Conservation (phyloP, 768 basidiomycete species). For the Gautieria morchelliformis region DNA sequence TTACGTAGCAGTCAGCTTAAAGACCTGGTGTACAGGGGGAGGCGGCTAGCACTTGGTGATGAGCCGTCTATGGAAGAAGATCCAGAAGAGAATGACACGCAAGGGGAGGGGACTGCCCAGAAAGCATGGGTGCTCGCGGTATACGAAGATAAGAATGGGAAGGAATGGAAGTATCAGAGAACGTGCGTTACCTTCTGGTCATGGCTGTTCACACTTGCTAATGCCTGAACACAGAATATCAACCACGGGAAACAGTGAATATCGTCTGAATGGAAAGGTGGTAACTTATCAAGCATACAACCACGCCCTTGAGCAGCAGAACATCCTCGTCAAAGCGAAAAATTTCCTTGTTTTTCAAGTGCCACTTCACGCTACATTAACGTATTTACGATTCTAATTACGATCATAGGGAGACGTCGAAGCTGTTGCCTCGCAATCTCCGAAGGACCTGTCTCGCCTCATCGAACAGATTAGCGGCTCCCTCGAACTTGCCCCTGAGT, state of each 20-base stretch:
- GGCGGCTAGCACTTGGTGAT: constrained; percentile 47
- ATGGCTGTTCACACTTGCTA: not conserved
- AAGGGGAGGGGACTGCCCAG: constrained; percentile 77
- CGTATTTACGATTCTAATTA: constrained; percentile 1
- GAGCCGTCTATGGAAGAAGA: constrained; percentile 34
- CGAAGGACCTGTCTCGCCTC: constrained; percentile 79
- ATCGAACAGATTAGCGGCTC: constrained; percentile 97
- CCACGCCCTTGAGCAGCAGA: constrained; percentile 74
- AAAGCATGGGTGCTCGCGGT: constrained; percentile 96
- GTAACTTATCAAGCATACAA: constrained; percentile 90
- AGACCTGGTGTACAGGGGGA: constrained; percentile 93
- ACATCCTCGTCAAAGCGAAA: constrained; percentile 97
- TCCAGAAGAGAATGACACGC: constrained; percentile 41
- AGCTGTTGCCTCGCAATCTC: constrained; percentile 90
- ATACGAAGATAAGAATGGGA: constrained; percentile 63
- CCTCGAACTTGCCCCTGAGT: constrained; percentile 78
- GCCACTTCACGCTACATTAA: not conserved
- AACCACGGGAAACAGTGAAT: constrained; percentile 79
- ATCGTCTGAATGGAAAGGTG: constrained; percentile 70
- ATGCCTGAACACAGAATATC: constrained; percentile 56
- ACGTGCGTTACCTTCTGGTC: constrained; percentile 49
- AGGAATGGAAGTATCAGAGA: constrained; percentile 86
- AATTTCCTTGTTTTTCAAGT: constrained; percentile 96
- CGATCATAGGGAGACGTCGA: constrained; percentile 79
- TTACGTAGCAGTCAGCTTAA: constrained; percentile 88